These are phyloP conservation scores for Xylaria sp. DNA, from an alignment of 495 filamentous ascomycete genomes.

Conservation along the genomic window DNA sequence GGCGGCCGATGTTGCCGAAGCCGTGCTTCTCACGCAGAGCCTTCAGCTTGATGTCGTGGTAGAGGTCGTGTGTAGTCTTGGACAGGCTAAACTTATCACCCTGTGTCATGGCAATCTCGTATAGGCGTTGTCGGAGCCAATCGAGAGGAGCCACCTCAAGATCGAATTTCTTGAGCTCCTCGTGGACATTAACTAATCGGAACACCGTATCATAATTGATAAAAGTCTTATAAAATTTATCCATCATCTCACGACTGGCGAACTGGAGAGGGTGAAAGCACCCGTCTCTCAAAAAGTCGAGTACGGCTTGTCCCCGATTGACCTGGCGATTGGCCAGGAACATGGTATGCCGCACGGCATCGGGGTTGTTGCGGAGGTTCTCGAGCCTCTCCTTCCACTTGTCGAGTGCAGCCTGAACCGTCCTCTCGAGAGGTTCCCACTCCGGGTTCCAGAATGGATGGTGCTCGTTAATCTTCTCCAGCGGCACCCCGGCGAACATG, in stretches of 20 bases:
- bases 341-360: slow-evolving; percentile 45
- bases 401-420: slow-evolving; percentile 41
- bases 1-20: slow-evolving; percentile 55
- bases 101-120: slow-evolving; percentile 44
- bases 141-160: slow-evolving; percentile 53
- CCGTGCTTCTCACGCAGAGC: slow-evolving; percentile 51
- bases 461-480: slow-evolving; percentile 48
- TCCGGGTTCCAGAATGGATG: slow-evolving; percentile 56
- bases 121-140: slow-evolving; percentile 57
- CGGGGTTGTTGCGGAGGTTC: slow-evolving; percentile 30
- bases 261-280: slow-evolving; percentile 59
- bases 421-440: slow-evolving; percentile 47
- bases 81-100: slow-evolving; percentile 52
- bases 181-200: slow-evolving; percentile 52
- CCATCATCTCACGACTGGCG: slow-evolving; percentile 50
- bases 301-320: slow-evolving; percentile 51
- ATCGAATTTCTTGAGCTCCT: slow-evolving; percentile 54
- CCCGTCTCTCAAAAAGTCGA: slow-evolving; percentile 50
- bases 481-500: slow-evolving; percentile 52
- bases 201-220: slow-evolving; percentile 57
- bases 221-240: slow-evolving; percentile 43
- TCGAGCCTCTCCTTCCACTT: slow-evolving; percentile 50
- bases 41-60: slow-evolving; percentile 53
- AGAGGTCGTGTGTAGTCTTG: slow-evolving; percentile 48
- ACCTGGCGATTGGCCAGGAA: slow-evolving; percentile 54